These are phyloP conservation scores for Thalassiosira sp. DNA, from an alignment of 352 stramenopile species.

Conservation along the genomic window DNA sequence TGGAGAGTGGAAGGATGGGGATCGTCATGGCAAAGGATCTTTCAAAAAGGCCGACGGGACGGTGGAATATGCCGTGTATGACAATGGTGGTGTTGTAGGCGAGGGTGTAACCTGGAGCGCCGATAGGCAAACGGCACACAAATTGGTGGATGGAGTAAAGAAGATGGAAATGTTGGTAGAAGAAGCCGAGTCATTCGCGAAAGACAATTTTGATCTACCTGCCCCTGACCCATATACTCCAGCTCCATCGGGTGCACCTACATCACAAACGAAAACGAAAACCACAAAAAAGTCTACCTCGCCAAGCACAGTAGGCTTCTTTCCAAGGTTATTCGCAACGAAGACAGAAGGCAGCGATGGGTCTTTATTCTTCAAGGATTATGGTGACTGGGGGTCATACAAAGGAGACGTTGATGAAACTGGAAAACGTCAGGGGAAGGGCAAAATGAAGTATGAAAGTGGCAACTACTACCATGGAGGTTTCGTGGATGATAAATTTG, in stretches of 20 bases:
- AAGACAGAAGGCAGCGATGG: not conserved
- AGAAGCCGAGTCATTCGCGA: slow-evolving; percentile 19
- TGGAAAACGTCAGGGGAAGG: slow-evolving; percentile 34
- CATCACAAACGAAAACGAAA: too few species aligned
- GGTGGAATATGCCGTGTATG: slow-evolving; percentile 30
- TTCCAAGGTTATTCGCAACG: slow-evolving; percentile 1
- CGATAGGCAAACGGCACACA: slow-evolving; percentile 23
- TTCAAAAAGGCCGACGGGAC: slow-evolving; percentile 19
- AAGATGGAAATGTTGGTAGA: slow-evolving; percentile 12
- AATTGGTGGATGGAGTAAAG: slow-evolving; percentile 14
- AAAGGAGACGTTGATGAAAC: slow-evolving; percentile 29
- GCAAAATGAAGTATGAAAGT: slow-evolving; percentile 38
- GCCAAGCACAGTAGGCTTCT: not conserved
- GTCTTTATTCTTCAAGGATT: slow-evolving; percentile 13
- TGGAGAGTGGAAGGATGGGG: slow-evolving; percentile 29
- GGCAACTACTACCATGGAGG: slow-evolving; percentile 17
- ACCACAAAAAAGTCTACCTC: too few species aligned
- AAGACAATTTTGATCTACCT: slow-evolving; percentile 23
- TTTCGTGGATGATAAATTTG: slow-evolving; percentile 36
- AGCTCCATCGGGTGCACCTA: too few species aligned
- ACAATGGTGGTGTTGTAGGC: slow-evolving; percentile 2
- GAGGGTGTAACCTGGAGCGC: slow-evolving; percentile 30
- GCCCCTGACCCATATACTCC: slow-evolving; percentile 23
- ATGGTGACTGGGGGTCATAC: slow-evolving; percentile 38
- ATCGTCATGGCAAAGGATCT: slow-evolving; percentile 31